Evolutionary conservation across 345 rosid species (phyloP).

Genomic region (Gossypium anomalum): DNA sequence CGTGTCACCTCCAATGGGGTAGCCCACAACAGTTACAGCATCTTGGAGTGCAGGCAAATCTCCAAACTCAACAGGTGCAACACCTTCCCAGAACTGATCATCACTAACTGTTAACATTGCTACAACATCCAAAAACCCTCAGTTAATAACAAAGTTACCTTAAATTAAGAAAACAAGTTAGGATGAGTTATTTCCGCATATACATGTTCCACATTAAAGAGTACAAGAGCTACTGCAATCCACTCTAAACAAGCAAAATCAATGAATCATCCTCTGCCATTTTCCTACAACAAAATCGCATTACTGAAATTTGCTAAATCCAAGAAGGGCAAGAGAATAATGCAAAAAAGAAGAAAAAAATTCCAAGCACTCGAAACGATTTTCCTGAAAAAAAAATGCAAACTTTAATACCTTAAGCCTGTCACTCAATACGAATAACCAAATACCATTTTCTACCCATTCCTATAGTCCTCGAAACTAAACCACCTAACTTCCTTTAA

Average conservation of each 20-base stretch:
- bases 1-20: slow-evolving; percentile 95
- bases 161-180: neutral
- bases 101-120: slow-evolving; percentile 70
- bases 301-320: neutral
- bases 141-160: neutral
- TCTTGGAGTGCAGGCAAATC: slow-evolving; percentile 92
- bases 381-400: neutral
- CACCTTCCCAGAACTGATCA: slow-evolving; percentile 95
- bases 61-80: slow-evolving; percentile 82
- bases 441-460: neutral
- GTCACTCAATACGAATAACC: neutral
- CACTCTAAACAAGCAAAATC: neutral
- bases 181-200: neutral
- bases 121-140: slow-evolving; percentile 25
- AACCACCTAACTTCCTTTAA: neutral
- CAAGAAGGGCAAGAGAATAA: neutral
- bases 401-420: neutral
- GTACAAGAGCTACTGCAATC: neutral
- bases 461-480: neutral
- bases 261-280: neutral
- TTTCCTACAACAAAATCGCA: neutral
- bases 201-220: neutral
- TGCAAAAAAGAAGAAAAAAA: neutral
- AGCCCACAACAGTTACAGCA: slow-evolving; percentile 96
- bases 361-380: neutral